These are phyloP conservation scores for Bryoglossum gracile DNA, from an alignment of 495 filamentous ascomycete genomes.

Conservation along the genomic window DNA sequence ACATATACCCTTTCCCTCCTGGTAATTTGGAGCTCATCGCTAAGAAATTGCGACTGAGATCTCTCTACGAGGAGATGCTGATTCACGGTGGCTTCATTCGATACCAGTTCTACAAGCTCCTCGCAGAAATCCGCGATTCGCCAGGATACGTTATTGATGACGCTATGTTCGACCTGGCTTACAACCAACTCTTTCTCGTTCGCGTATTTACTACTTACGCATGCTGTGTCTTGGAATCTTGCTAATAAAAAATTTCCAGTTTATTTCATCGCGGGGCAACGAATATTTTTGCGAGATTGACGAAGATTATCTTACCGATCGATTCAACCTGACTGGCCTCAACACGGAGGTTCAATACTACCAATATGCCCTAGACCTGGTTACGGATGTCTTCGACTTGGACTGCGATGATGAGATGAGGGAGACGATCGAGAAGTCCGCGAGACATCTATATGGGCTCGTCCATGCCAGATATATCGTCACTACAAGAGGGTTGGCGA, in stretches of 20 bases:
- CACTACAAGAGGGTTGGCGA: conserved; percentile 84
- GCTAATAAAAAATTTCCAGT: conserved; percentile 44
- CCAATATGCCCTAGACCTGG: conserved; percentile 96
- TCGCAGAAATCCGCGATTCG: no score
- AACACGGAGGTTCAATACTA: conserved; percentile 98
- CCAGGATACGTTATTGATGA: no score
- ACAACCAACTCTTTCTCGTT: neutral
- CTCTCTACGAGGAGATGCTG: no score
- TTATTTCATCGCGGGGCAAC: conserved; percentile 94
- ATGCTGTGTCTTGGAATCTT: neutral
- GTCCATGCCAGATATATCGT: conserved; percentile 98
- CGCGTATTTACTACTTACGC: neutral
- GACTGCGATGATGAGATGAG: conserved; percentile 98
- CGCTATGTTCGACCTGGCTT: no score
- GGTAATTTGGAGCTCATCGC: no score
- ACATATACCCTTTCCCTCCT: no score
- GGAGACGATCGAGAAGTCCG: conserved; percentile 96
- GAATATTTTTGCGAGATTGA: conserved; percentile 99
- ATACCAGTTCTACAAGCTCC: no score
- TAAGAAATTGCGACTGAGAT: no score
- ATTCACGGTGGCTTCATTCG: no score
- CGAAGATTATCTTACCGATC: conserved; percentile 96
- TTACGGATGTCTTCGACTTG: conserved; percentile 99
- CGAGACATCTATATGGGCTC: conserved; percentile 89
- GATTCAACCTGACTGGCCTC: conserved; percentile 95